These are phyloP conservation scores for Umbelopsis sp. DNA, from an alignment of 371 early-diverging fungal genomes.

Conservation along the genomic window DNA sequence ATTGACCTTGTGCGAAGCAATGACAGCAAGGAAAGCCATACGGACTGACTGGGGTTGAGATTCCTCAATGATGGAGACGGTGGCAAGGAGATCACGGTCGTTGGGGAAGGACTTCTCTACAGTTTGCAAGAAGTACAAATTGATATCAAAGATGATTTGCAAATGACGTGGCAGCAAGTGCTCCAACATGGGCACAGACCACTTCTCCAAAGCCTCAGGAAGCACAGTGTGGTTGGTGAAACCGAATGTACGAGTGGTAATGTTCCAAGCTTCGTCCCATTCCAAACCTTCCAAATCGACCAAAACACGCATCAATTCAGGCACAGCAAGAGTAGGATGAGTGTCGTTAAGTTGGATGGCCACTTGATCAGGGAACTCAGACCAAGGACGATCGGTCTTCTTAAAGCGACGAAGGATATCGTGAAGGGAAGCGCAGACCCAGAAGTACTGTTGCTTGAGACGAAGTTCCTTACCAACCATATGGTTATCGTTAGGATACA, in stretches of 20 bases:
- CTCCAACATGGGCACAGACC: slow-evolving; percentile 89
- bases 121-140: slow-evolving; percentile 90
- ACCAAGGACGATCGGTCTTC: slow-evolving; percentile 78
- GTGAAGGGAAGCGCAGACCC: slow-evolving; percentile 86
- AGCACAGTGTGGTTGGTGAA: slow-evolving; percentile 97
- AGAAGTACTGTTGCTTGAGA: slow-evolving; percentile 94
- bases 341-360: slow-evolving; percentile 93
- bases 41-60: slow-evolving; percentile 86
- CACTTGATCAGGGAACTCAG: slow-evolving; percentile 85
- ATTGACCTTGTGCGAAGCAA: slow-evolving; percentile 88
- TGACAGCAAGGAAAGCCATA: slow-evolving; percentile 76
- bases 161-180: slow-evolving; percentile 90
- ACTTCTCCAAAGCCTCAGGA: slow-evolving; percentile 94
- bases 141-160: slow-evolving; percentile 95
- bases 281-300: slow-evolving; percentile 84
- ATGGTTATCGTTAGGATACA: slow-evolving; percentile 95
- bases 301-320: slow-evolving; percentile 86
- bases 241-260: slow-evolving; percentile 84
- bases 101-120: slow-evolving; percentile 81
- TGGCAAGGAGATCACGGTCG: slow-evolving; percentile 85
- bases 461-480: slow-evolving; percentile 91
- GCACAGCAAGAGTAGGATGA: slow-evolving; percentile 81
- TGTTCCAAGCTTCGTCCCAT: slow-evolving; percentile 95
- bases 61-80: slow-evolving; percentile 91
- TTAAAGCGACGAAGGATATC: slow-evolving; percentile 91